A percentile compares a stretch with the other conserved stretches of the same genome.
phyloP scores from a whole-genome alignment of 1,284 basidiomycete species.

The Megacollybia platyphylla region DNA sequence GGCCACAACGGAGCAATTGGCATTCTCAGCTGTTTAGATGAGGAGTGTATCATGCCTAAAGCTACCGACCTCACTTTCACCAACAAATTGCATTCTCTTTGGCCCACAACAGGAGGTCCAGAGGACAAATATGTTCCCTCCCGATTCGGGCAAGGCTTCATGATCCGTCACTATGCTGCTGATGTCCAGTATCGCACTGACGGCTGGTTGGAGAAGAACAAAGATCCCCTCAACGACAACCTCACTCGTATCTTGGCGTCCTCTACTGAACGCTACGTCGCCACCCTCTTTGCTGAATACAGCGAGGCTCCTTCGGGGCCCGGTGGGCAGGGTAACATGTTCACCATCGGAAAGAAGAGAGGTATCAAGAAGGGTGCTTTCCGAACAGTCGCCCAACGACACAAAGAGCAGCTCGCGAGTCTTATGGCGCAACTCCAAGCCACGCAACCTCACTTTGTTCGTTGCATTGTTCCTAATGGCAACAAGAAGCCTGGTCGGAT shows the following conservation, averaged over 20 bases:
- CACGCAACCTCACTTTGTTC: conserved; percentile 97
- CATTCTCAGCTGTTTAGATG: conserved; percentile 88
- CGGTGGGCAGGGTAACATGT: conserved; percentile 25
- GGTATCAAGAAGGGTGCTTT: conserved; percentile 92
- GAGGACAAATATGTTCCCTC: conserved; percentile 79
- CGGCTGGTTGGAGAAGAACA: conserved; percentile 99
- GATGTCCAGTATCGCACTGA: conserved; percentile 94
- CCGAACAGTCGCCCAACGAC: conserved; percentile 89
- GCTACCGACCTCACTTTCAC: conserved; percentile 94
- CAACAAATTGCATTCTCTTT: conserved; percentile 75
- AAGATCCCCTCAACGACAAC: conserved; percentile 97
- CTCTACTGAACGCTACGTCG: conserved; percentile 77
- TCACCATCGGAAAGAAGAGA: conserved; percentile 61
- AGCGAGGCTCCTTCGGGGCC: conserved; percentile 26
- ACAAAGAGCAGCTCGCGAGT: conserved; percentile 91
- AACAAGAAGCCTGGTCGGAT: conserved; percentile 89
- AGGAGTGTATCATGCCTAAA: conserved; percentile 99
- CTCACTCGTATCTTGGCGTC: conserved; percentile 81
- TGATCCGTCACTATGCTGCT: conserved; percentile 94
- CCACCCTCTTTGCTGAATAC: conserved; percentile 79
- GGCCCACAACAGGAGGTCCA: conserved; percentile 36
- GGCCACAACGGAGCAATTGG: conserved; percentile 52
- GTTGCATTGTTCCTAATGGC: conserved; percentile 95
- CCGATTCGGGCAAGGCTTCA: conserved; percentile 90
- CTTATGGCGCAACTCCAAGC: conserved; percentile 87